Base-by-base conservation (phyloP, 2,329 filamentous ascomycete species). In the Phaeosphaeria sp. region DNA sequence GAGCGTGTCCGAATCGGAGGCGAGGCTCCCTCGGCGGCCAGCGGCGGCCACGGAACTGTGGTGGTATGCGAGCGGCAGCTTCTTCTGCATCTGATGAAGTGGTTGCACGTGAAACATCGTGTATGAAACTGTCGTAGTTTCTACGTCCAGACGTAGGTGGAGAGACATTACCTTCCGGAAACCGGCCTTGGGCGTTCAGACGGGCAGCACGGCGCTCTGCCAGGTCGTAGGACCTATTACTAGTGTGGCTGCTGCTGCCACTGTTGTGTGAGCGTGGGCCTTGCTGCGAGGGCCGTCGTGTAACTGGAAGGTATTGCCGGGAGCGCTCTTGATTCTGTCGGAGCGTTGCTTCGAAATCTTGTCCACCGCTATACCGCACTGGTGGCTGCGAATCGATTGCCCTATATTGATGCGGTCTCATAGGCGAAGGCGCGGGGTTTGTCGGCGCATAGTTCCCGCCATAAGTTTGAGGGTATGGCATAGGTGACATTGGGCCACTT, bases 71-170 rank as follows among this genome's bases (percentile, higher is more conserved):
- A 50, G 62, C 62, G 21, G 69, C 62, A 42, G 64, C 58, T 44
- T 73, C 70, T 50, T 71, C 67, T 47, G 64, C 59, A 33, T 72
- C 72, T 30, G 69, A 62, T 23, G 65, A 67, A 25, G 54, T 66
- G 58, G 59, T 68, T 11, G 66, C 63, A 9, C 54, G 57, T 20
- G 60, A 57, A 11, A 70, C 51, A 61, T 76, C 73, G 17, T 61
- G 62, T 6, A 69, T 65, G 42, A 73, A 76, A 20, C 66, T 62
- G 25, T 74, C 71, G 44, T 65, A 75, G 59, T 58, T 72, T n/a
- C 73, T 69, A 42, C 73, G 71, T 46, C 66, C 63, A n/a, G 72
- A 69, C 18, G 66, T 69, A 36, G 69, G 66, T 5, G 69, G 72
- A 49, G 71, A 73, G 6, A 62, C 56, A 47, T 65, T 72, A 17